Evolutionary conservation across 179 eudicot genomes (phyloP).

Genomic region (Gypsophila paniculata): DNA sequence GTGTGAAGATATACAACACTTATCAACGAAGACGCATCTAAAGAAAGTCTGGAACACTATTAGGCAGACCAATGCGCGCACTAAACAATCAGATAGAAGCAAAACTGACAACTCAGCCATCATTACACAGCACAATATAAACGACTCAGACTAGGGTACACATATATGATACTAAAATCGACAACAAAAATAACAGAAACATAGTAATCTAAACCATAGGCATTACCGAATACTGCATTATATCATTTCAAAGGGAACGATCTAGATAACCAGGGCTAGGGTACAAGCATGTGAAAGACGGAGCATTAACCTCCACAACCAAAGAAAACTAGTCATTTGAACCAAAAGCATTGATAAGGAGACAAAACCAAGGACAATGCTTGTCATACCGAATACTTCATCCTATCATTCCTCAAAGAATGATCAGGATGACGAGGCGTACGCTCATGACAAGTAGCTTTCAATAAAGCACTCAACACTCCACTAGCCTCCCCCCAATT

Average conservation of each 20-base stretch:
- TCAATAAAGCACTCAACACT: slow-evolving; percentile 47
- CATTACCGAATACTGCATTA: too few relatives aligned
- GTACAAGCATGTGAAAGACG: too few relatives aligned
- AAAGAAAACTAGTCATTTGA: not conserved
- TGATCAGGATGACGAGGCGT: slow-evolving; percentile 16
- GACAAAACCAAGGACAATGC: not conserved
- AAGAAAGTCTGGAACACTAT: not conserved
- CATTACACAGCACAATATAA: too few relatives aligned
- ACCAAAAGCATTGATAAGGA: not conserved
- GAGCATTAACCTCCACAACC: too few relatives aligned
- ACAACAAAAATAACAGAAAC: not conserved
- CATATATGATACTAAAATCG: not conserved
- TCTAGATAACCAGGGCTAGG: too few relatives aligned
- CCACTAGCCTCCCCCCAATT: slow-evolving; percentile 72
- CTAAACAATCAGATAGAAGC: not conserved
- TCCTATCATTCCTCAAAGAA: slow-evolving; percentile 35
- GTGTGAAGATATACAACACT: not conserved
- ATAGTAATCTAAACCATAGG: too few relatives aligned
- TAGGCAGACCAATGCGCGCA: not conserved
- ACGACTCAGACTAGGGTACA: not conserved
- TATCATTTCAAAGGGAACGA: too few relatives aligned
- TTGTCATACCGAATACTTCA: slow-evolving; percentile 56
- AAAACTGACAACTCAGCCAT: too few relatives aligned
- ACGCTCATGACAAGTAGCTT: slow-evolving; percentile 42
- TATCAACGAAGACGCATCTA: slow-evolving; percentile 6